Percentiles rank a stretch among this genome's conserved stretches.
Evolutionary conservation across 345 rosid genomes (phyloP).

Genomic region (Populus deltoides): DNA sequence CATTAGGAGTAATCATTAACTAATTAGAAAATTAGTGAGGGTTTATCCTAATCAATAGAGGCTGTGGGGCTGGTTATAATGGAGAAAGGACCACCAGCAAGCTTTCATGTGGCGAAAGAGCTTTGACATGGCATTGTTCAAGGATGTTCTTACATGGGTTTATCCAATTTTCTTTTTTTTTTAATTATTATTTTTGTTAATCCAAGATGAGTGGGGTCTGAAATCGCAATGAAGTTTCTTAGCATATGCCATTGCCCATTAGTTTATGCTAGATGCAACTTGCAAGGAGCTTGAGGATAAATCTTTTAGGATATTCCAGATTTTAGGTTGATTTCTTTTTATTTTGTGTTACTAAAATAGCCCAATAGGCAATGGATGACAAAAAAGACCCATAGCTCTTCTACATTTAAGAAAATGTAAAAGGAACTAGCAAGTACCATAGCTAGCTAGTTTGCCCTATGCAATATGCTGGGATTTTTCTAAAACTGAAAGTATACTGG

Average conservation of each 20-base stretch:
- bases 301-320: neutral
- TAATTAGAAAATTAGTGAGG: neutral
- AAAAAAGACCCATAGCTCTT: too few relatives aligned
- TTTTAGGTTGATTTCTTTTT: neutral
- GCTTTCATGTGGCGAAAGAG: neutral
- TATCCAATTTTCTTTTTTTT: neutral
- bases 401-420: too few relatives aligned
- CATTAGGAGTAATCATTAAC: neutral
- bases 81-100: neutral
- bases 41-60: slow-evolving; percentile 6
- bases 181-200: neutral
- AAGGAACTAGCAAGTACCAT: too few relatives aligned
- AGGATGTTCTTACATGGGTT: neutral
- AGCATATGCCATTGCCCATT: neutral
- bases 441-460: too few relatives aligned
- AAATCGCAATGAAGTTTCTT: neutral
- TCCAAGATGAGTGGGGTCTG: neutral
- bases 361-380: too few relatives aligned
- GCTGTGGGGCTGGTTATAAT: neutral
- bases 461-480: too few relatives aligned
- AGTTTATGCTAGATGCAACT: neutral
- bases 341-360: too few relatives aligned
- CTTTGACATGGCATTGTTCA: neutral
- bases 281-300: neutral
- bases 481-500: too few relatives aligned